These are phyloP conservation scores for Mortierella sp. DNA, from an alignment of 371 early-diverging fungal species.

Conservation along the genomic window DNA sequence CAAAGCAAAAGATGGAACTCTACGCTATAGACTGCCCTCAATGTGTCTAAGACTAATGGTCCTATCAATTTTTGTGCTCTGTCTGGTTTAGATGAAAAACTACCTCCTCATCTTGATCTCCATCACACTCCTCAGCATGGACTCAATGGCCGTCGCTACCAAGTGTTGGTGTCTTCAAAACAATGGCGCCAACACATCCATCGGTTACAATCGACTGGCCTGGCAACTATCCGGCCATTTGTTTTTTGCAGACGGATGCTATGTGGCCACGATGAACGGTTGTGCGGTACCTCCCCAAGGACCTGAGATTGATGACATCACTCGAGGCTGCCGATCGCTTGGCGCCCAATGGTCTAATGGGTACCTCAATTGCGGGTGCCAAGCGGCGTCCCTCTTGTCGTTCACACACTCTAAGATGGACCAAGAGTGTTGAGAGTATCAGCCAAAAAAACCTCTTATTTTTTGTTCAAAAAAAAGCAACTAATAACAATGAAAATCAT, in stretches of 20 bases:
- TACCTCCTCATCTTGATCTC: neutral
- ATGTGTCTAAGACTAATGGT: too few relatives aligned
- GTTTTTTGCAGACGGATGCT: neutral
- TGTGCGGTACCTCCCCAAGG: neutral
- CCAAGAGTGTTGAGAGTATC: too few relatives aligned
- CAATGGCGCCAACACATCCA: neutral
- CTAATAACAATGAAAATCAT: too few relatives aligned
- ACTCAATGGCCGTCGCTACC: neutral
- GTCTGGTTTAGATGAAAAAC: neutral
- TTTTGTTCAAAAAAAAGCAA: too few relatives aligned
- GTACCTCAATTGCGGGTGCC: neutral
- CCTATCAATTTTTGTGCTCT: too few relatives aligned
- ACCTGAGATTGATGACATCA: neutral
- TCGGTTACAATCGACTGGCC: neutral
- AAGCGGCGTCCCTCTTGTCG: too few relatives aligned
- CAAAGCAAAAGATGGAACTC: too few relatives aligned
- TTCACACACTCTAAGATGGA: too few relatives aligned
- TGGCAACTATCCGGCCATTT: neutral
- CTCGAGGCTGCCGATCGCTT: neutral
- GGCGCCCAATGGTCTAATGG: neutral
- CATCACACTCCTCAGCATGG: neutral
- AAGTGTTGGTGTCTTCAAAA: neutral
- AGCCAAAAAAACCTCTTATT: too few relatives aligned
- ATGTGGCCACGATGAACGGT: neutral
- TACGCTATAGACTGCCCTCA: too few relatives aligned